These are phyloP conservation scores for Lodderomyces parapsilosis DNA, from an alignment of 1,139 yeast genomes.

Conservation along the genomic window DNA sequence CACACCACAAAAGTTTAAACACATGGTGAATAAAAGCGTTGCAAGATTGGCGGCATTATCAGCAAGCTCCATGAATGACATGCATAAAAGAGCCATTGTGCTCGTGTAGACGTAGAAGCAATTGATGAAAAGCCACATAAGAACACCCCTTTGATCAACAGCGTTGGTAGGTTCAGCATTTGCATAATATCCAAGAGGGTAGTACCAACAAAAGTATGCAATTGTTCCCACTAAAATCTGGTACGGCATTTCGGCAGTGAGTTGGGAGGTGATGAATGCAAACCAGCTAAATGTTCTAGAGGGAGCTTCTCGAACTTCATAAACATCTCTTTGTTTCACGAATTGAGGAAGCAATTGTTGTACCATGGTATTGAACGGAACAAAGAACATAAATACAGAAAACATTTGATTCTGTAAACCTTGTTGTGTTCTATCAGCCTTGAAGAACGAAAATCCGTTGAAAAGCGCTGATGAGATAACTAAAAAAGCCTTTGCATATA, in stretches of 20 bases:
- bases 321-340: slow-evolving; percentile 33
- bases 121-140: slow-evolving; percentile 45
- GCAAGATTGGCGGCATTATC: slow-evolving; percentile 41
- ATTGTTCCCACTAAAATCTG: slow-evolving; percentile 63
- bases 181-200: slow-evolving; percentile 61
- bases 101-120: slow-evolving; percentile 32
- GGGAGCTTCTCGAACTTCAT: slow-evolving; percentile 39
- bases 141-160: slow-evolving; percentile 38
- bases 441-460: slow-evolving; percentile 46
- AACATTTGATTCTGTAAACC: slow-evolving; percentile 52
- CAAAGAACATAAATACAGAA: slow-evolving; percentile 53
- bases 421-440: slow-evolving; percentile 28
- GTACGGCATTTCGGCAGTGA: slow-evolving; percentile 76
- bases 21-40: slow-evolving; percentile 24
- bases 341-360: slow-evolving; percentile 47
- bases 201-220: slow-evolving; percentile 74
- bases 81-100: slow-evolving; percentile 38
- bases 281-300: slow-evolving; percentile 30
- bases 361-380: slow-evolving; percentile 49
- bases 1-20: slow-evolving; percentile 37
- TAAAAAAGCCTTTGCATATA: slow-evolving; percentile 40
- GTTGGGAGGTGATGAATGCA: slow-evolving; percentile 53
- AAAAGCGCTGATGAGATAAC: slow-evolving; percentile 40
- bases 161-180: slow-evolving; percentile 45
- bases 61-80: slow-evolving; percentile 38